Evolutionary conservation across 371 early-diverging fungal species (phyloP).

Genomic region (Dichotomocladium elegans): DNA sequence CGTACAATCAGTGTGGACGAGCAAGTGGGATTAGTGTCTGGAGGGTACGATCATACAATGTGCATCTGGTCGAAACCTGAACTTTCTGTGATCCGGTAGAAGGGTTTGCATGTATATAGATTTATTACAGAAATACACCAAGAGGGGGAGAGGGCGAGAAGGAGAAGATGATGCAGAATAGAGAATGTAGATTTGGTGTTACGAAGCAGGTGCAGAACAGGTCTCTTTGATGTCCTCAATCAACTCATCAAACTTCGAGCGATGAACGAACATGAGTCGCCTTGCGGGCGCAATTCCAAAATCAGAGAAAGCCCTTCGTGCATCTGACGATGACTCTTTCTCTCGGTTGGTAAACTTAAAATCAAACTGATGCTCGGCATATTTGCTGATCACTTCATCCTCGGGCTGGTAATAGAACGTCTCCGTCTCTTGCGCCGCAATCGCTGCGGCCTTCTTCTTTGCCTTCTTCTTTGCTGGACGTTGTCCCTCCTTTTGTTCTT

Average conservation of each 20-base stretch:
- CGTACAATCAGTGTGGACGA: slow-evolving; percentile 24
- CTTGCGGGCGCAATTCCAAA: slow-evolving; percentile 80
- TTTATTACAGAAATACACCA: not conserved
- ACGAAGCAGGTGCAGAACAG: slow-evolving; percentile 13
- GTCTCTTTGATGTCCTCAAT: slow-evolving; percentile 44
- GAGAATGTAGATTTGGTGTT: no score
- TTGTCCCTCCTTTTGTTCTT: slow-evolving; percentile 34
- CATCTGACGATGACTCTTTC: slow-evolving; percentile 66
- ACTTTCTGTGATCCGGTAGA: slow-evolving; percentile 7
- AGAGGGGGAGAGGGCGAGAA: not conserved
- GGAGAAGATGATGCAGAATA: not conserved
- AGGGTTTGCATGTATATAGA: not conserved
- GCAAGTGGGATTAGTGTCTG: slow-evolving; percentile 26
- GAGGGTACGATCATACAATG: slow-evolving; percentile 35
- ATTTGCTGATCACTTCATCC: slow-evolving; percentile 78
- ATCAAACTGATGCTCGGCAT: slow-evolving; percentile 49
- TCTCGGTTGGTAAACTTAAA: slow-evolving; percentile 64
- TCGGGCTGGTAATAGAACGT: slow-evolving; percentile 86
- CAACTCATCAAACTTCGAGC: slow-evolving; percentile 54
- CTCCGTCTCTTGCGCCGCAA: slow-evolving; percentile 5
- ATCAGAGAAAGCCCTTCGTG: slow-evolving; percentile 80
- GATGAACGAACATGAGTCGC: slow-evolving; percentile 69
- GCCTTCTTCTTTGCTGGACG: slow-evolving; percentile 41
- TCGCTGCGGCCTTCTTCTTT: not conserved
- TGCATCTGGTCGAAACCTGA: slow-evolving; percentile 25